Evolutionary conservation across 129 eudicot genomes (phyloP), one percentile per base, ranked within the genome.

Genomic region (Deinandra increscens): DNA sequence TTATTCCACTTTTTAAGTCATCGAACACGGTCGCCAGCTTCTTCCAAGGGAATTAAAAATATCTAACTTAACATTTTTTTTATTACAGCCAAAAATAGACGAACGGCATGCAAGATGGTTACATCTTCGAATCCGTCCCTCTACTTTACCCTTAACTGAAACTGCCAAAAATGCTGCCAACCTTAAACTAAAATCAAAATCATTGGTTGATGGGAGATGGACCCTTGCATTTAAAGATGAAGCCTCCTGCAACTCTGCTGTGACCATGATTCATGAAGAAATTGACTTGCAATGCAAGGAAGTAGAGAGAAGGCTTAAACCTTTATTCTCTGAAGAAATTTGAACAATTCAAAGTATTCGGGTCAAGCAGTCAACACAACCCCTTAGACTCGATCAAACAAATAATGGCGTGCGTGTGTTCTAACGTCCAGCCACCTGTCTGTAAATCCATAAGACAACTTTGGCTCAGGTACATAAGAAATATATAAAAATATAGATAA

Each of bases 191-290:
- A 93, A 83, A 66, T 68, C 89, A 38, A 87, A 84, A 74, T 75
- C 88, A 46, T 72, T 93, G 84, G 95, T 89, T 65, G 98, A 93
- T 80, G 98, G 98, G 72, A 83, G 96, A 55, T 93, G 98, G 98
- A 93, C 95, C 29, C 82, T 93, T 68, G 98, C 98, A 38, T 93
- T 93, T 51, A 81, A 82, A 51, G 96, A 93, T 45, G 96, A 83
- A 69, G 82, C 79, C 39, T 79, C 91, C 58, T 93, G 98, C 82
- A 80, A 78, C 73, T 64, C 72, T 23, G 95, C 98, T 59, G 64
- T 81, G 68, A 79, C 86, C 60, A 89, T 93, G 95, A 76, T 86
- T 65, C 69, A 77, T 8, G 92, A 93, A 44, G 98, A 93, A 71
- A 64, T 73, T 3, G 69, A 83, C 49, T 66, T 78, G 64, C 95